Conservation (phyloP, 2,329 filamentous ascomycete species). For the Colletotrichum ledebouriae region DNA sequence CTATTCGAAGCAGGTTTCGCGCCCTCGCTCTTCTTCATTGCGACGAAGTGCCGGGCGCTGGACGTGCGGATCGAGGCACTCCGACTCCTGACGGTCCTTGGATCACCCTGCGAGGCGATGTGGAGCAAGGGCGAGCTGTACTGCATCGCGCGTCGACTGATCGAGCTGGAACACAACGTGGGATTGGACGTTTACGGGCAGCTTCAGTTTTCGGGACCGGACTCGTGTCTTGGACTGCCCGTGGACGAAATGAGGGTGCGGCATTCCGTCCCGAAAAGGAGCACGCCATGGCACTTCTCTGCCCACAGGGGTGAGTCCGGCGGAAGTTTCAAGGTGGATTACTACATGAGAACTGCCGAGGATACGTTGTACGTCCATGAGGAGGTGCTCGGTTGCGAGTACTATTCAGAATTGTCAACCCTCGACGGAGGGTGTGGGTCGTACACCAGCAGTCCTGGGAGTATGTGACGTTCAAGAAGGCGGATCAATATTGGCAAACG, state of each 20-base stretch:
- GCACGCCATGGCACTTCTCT: background rate
- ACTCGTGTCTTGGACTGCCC: background rate
- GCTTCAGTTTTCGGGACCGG: background rate
- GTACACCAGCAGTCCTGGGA: constrained; percentile 18
- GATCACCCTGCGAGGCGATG: constrained; percentile 42
- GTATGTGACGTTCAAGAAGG: background rate
- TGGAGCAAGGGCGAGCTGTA: constrained; percentile 14
- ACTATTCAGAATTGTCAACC: background rate
- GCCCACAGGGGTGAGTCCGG: rapidly evolving
- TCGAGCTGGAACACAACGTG: constrained; percentile 34
- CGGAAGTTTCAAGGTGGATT: background rate
- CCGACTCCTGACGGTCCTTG: constrained; percentile 43
- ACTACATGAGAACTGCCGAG: constrained; percentile 3
- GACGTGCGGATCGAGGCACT: constrained; percentile 55
- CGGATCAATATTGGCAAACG: rapidly evolving
- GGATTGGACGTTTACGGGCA: constrained; percentile 5
- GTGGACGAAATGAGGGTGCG: background rate
- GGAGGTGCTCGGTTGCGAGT: constrained; percentile 4
- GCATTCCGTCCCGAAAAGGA: background rate
- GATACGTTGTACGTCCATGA: background rate
- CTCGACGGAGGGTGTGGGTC: constrained; percentile 5
- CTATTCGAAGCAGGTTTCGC: constrained; percentile 8
- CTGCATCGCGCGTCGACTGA: constrained; percentile 20
- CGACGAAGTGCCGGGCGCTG: constrained; percentile 45
- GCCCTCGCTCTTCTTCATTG: constrained; percentile 12